Base-by-base conservation (phyloP, 805 yeast species). In the Cyberlindnera amylophila region DNA sequence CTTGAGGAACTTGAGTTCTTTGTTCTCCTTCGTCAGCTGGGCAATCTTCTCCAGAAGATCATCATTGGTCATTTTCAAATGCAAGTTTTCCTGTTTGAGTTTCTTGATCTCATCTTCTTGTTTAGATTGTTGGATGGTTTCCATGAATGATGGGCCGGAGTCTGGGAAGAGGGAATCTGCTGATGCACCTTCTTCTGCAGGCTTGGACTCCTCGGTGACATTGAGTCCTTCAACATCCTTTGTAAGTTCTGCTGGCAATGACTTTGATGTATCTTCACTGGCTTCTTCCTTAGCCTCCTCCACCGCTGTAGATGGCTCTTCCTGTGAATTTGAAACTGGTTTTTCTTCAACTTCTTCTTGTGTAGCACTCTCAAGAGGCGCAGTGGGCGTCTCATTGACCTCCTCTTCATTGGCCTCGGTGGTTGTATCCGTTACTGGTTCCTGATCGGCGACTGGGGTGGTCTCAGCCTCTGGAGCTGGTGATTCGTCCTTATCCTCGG, bases 21-120 rank as follows among this genome's bases (percentile, higher is more conserved):
- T 73, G 13, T 70, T 46, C 39, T 72, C 72, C 23, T 55, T 46
- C 34, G 70, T 70, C 3, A 74, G 54, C 13, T 42, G 44, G 21
- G 47, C 51, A 18, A 69, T 47, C 39, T 69, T 57, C 6, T 52
- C 48, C 18, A 53, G 53, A 7, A 75, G 54, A 2, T 45, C 38
- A 13, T 33, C 38, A 26, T 47, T 44, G 13, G 32, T 44, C 4
- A 32, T 13, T 13, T 32, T 29, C 29, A 45, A 32, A n/a, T 57
- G 51, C 5, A 50, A 53, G 13, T 70, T 58, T 33, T 67, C 67
- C 10, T 63, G 51, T 41, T 65, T 59, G 23, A 67, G 57, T 24
- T 59, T 53, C 15, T 54, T 56, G 2, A 63, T 38, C 17, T 51
- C 49, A 16, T 47, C 52, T 28, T 50, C 51, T 12, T 30, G 26